phyloP scores from a whole-genome alignment of 805 yeast species.

The Starmerella kuoi region DNA sequence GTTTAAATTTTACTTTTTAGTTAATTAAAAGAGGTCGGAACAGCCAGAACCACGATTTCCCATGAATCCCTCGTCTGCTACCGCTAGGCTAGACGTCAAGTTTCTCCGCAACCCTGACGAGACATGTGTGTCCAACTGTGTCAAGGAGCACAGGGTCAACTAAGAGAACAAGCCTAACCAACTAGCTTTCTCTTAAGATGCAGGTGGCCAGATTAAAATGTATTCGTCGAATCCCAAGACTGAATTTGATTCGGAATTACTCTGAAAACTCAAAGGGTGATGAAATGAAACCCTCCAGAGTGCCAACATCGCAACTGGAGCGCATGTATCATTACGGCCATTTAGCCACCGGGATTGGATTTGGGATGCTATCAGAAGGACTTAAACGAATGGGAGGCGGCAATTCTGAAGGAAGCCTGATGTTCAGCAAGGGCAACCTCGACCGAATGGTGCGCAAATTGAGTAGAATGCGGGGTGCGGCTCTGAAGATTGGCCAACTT shows the following conservation, averaged over 20 bases:
- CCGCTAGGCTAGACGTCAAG: no score
- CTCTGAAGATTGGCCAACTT: slow-evolving; percentile 93
- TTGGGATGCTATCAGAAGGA: slow-evolving; percentile 71
- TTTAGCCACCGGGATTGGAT: slow-evolving; percentile 80
- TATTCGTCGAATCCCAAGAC: no score
- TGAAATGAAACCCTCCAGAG: slow-evolving; percentile 53
- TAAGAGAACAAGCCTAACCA: no score
- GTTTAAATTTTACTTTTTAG: no score
- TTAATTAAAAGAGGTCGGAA: no score
- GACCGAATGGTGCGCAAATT: slow-evolving; percentile 80
- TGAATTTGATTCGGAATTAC: slow-evolving; percentile 5
- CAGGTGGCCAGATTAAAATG: no score
- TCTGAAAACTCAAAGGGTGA: background rate
- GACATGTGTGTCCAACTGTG: no score
- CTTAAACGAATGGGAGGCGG: slow-evolving; percentile 41
- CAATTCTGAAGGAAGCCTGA: slow-evolving; percentile 35
- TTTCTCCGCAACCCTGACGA: no score
- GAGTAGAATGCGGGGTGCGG: slow-evolving; percentile 97
- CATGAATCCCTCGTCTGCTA: no score
- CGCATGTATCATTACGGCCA: slow-evolving; percentile 87
- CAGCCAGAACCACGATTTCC: no score
- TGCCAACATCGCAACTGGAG: slow-evolving; percentile 79
- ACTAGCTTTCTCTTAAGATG: no score
- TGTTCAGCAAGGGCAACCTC: slow-evolving; percentile 70
- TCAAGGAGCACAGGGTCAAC: no score